These are phyloP conservation scores for Halophytophthora polymorphica DNA, from an alignment of 352 stramenopile genomes.

Conservation along the genomic window DNA sequence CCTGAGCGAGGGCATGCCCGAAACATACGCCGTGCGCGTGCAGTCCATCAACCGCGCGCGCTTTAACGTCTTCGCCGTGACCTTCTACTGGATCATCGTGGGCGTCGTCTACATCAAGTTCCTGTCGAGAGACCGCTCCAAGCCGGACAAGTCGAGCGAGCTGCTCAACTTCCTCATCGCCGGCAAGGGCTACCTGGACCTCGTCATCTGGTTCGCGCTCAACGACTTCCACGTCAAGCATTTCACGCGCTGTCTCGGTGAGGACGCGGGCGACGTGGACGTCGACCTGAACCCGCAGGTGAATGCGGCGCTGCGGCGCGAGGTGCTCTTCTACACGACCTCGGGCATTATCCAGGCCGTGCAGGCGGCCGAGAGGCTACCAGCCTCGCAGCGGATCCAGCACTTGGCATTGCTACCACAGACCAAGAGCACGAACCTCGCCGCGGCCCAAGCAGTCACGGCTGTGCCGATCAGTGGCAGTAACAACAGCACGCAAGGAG, in stretches of 20 bases:
- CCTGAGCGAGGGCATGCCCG: conserved; percentile 84
- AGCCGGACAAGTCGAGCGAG: conserved; percentile 58
- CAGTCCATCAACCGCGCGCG: conserved; percentile 85
- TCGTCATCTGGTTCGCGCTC: conserved; percentile 87
- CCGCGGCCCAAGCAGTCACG: conserved; percentile 20
- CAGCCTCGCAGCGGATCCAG: conserved; percentile 77
- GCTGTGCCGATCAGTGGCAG: conserved; percentile 28
- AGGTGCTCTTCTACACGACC: conserved; percentile 91
- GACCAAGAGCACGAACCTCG: conserved; percentile 38
- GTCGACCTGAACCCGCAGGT: conserved; percentile 86
- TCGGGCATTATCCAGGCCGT: conserved; percentile 88
- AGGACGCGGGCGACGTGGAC: conserved; percentile 60
- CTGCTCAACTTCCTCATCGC: conserved; percentile 87
- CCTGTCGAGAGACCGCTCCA: conserved; percentile 52
- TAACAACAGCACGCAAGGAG: conserved; percentile 22
- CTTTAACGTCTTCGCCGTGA: conserved; percentile 88
- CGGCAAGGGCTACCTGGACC: conserved; percentile 84
- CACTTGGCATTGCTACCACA: conserved; percentile 81
- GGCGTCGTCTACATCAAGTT: conserved; percentile 80
- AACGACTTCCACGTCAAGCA: conserved; percentile 84
- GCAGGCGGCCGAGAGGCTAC: conserved; percentile 67
- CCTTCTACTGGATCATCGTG: conserved; percentile 86
- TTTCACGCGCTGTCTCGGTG: conserved; percentile 63
- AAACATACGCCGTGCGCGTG: conserved; percentile 82
- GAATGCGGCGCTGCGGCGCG: conserved; percentile 79